Percentiles rank a stretch among this genome's conserved stretches.
Conservation (phyloP, 306 rosid species). For the Dalbergia oliveri region DNA sequence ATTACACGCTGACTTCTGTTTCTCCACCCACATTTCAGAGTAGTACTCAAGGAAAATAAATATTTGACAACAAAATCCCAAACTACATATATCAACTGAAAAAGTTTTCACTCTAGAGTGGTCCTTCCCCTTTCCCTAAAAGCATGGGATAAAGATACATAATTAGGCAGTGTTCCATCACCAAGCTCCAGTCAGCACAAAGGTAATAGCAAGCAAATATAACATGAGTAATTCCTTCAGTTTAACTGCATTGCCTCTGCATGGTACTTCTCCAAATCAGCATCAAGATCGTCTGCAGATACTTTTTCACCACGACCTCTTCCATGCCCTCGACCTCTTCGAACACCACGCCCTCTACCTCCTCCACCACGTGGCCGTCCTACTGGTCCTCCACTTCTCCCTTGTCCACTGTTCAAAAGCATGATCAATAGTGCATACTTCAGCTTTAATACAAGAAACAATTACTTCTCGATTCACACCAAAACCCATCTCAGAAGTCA, state of each 20-base stretch:
- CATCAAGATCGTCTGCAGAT: conserved; percentile 95
- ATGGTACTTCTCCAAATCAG: conserved; percentile 96
- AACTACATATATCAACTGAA: conserved; percentile 61
- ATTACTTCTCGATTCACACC: background rate
- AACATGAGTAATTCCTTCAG: conserved; percentile 53
- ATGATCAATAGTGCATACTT: background rate
- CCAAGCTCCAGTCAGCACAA: conserved; percentile 60
- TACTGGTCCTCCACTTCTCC: conserved; percentile 56
- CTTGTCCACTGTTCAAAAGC: conserved; percentile 62
- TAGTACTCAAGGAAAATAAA: conserved; percentile 61
- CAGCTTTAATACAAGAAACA: conserved; percentile 17
- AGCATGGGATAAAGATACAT: conserved; percentile 63
- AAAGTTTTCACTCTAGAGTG: conserved; percentile 55
- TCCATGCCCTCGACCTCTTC: conserved; percentile 67
- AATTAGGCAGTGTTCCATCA: conserved; percentile 52
- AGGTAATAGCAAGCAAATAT: conserved; percentile 56
- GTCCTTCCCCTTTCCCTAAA: conserved; percentile 54
- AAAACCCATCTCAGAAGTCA: background rate
- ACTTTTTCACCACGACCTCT: conserved; percentile 75
- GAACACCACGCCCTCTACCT: conserved; percentile 62
- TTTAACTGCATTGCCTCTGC: conserved; percentile 81
- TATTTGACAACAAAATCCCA: conserved; percentile 60
- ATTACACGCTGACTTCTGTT: conserved; percentile 61
- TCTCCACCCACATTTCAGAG: conserved; percentile 58
- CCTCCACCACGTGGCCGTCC: conserved; percentile 64